Evolutionary conservation across 306 rosid species (phyloP).

Genomic region (Ormosia semicastrata): DNA sequence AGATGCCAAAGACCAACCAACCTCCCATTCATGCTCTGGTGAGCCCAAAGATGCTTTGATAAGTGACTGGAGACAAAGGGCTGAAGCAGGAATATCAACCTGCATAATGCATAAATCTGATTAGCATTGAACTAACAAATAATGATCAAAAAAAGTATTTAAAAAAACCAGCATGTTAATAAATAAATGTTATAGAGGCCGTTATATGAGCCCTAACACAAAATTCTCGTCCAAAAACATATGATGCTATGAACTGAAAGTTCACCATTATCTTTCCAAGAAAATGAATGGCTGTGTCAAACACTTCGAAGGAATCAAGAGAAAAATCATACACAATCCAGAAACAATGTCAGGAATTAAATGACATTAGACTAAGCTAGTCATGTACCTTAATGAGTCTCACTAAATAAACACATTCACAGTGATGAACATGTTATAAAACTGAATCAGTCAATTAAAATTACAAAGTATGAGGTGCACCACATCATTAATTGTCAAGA

Average conservation of each 20-base stretch:
- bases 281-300: constrained; percentile 15
- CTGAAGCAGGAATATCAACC: constrained; percentile 75
- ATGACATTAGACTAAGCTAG: constrained; percentile 8
- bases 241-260: not conserved
- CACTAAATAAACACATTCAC: not conserved
- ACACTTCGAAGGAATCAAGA: not conserved
- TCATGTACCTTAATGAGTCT: not conserved
- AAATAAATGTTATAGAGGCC: not conserved
- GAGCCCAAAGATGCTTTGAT: constrained; percentile 69
- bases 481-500: constrained; percentile 8
- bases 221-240: not conserved
- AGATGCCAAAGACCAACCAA: constrained; percentile 94
- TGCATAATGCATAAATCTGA: constrained; percentile 31
- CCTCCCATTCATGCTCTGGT: constrained; percentile 79
- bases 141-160: not conserved
- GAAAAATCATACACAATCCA: not conserved
- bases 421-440: not conserved
- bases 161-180: not conserved
- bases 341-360: not conserved
- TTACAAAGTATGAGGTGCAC: not conserved
- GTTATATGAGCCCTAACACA: not conserved
- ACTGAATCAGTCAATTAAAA: not conserved
- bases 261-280: not conserved
- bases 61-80: constrained; percentile 67
- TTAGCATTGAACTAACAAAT: constrained; percentile 15